Evolutionary conservation across 176 grass and related monocot genomes (phyloP), one percentile per base, ranked within the genome.

Genomic region (Avena insularis): DNA sequence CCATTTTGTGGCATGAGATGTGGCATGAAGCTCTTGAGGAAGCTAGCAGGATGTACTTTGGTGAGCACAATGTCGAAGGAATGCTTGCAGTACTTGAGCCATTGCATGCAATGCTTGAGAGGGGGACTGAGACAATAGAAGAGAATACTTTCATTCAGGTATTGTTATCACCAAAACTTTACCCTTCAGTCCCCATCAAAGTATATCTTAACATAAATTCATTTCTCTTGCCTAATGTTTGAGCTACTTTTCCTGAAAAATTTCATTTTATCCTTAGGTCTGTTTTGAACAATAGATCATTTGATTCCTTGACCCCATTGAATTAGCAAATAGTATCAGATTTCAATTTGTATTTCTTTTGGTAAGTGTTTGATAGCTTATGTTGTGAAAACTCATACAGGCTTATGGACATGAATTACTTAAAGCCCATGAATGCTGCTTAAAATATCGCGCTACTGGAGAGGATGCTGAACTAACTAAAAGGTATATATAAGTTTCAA

Each of bases 1-100:
- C 96, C 51, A 98, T 98, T 85, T 83, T 98, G 80, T 98, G 96
- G 96, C 96, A 98, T 88, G 96, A 98, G 74, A 91, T 98, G 96
- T 98, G 96, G 96, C 93, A 98, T 87, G 96, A 98, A 63, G 96
- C 96, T 80, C 88, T 98, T 35, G 96, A 98, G 59, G 96, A 98
- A 91, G 96, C 96, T 71, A 98, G 96, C 81, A 92, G 96, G 67
- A 91, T 98, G 82, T 98, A 96, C 87, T 98, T 98, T 92, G 96
- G 96, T 71, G 96, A 98, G 90, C 90, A 94, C 78, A 98, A 98
- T 88, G 92, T 96, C 0, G 93, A 94, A 62, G 96, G 96, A 56
- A 98, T 96, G 96, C 93, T 98, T 92, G 84, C 86, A 40, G 90
- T 90, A 73, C 94, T 98, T 82, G 93, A 98, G 56, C 96, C 93